A percentile compares a stretch with the other conserved stretches of the same genome.
These are phyloP conservation scores for Penicillium vulpinum DNA, from an alignment of 2,329 filamentous ascomycete species.

Conservation along the genomic window DNA sequence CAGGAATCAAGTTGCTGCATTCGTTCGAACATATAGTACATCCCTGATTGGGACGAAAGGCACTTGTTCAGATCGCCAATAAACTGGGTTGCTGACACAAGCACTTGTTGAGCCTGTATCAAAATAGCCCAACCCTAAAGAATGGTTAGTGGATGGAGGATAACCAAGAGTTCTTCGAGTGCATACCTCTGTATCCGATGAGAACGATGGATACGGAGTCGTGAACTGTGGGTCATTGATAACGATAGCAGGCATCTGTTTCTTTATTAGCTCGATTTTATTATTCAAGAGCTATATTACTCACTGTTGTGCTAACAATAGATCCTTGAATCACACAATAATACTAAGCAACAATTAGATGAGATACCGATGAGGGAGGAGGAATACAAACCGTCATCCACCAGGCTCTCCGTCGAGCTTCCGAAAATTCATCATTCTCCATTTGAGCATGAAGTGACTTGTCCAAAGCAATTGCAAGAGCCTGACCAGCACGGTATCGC, in stretches of 20 bases:
- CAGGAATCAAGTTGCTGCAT: constrained; percentile 46
- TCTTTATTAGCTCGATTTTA: constrained; percentile 11
- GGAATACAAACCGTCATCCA: constrained; percentile 47
- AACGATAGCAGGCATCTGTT: constrained; percentile 44
- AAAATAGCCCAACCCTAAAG: constrained; percentile 45
- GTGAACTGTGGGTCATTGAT: constrained; percentile 47
- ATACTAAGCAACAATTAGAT: constrained; percentile 33
- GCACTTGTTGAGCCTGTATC: constrained; percentile 45
- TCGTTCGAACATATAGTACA: constrained; percentile 42
- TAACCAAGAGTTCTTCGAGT: background rate
- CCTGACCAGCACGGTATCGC: constrained; percentile 48
- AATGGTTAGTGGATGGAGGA: constrained; percentile 15
- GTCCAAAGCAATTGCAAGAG: constrained; percentile 46
- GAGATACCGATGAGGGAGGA: background rate
- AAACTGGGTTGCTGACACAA: constrained; percentile 45
- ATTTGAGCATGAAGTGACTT: constrained; percentile 43
- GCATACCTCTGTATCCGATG: constrained; percentile 44
- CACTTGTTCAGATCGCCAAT: constrained; percentile 44
- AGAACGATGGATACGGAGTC: constrained; percentile 44
- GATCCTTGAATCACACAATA: constrained; percentile 48
- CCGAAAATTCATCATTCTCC: constrained; percentile 39
- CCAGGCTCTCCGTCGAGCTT: constrained; percentile 47
- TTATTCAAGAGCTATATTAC: constrained; percentile 8
- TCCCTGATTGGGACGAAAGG: constrained; percentile 35
- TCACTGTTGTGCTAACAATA: constrained; percentile 47